Base-by-base conservation (phyloP, 768 basidiomycete genomes). In the Boletus barrowsii region DNA sequence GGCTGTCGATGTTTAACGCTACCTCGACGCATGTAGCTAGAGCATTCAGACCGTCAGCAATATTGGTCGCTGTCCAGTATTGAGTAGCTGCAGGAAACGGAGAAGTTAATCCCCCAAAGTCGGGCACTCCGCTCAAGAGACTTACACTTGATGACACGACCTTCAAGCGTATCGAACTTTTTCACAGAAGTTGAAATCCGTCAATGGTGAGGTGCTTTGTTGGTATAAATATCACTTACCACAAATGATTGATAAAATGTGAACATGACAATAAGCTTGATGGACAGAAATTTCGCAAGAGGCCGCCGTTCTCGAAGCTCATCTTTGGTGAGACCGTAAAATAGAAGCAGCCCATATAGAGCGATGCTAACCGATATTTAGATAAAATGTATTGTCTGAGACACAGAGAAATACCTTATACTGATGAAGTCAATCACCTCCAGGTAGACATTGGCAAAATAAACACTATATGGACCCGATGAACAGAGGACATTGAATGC, bases 201-300 rank as follows among this genome's bases (percentile, higher is more conserved):
- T 33, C n/a, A 42, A 18, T 29, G 32, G 17, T 22, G 3, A 33
- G 32, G 17, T 22, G 3, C 14, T 1, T 11, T 17, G 17, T 29
- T 11, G 10, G 17, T 10, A 44, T 7, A 20, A 8, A n/a, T 3
- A 48, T 4, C 24, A 72, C 85, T 50, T 62, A 88, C 86, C 47
- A 90, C 69, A 62, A 92, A 88, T 1, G 80, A 77, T 63, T 94
- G 93, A 68, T 94, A 96, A 70, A 90, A 94, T 0, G 91, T 93
- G 67, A 88, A 84, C 82, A 93, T 84, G 42, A 93, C 88, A 45
- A 92, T 88, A 30, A 90, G 72, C 69, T 95, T 95, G 75, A 96
- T 93, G 3, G 83, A 74, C 56, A 95, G 66, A 69, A 96, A 96
- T 74, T 95, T 95, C 24, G 86, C 82, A 29, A 94, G 73, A 26